Conservation (phyloP, 345 rosid genomes). For the Acer yangbiense region DNA sequence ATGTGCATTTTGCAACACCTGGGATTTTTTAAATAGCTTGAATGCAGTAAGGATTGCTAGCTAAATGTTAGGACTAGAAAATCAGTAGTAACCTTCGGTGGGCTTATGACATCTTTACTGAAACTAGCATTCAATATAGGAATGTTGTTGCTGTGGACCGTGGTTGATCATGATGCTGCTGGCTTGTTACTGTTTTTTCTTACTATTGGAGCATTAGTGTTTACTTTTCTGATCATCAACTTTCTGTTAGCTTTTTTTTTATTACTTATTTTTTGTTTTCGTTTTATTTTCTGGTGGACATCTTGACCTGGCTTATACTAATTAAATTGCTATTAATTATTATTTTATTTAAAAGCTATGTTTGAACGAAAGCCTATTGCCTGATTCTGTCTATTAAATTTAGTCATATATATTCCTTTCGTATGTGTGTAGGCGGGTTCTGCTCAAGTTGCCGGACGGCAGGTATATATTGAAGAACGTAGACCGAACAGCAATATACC, state of each 20-base stretch:
- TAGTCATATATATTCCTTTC: neutral
- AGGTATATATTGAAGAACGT: constrained; percentile 68
- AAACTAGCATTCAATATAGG: neutral
- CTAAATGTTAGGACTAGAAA: neutral
- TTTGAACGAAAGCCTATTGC: neutral
- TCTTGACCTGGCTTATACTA: neutral
- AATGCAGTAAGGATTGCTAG: neutral
- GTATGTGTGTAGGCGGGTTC: constrained; percentile 45
- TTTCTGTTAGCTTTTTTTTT: neutral
- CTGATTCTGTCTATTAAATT: constrained; percentile 1
- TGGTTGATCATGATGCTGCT: neutral
- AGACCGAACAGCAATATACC: constrained; percentile 66
- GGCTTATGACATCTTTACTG: neutral
- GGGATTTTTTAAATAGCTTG: neutral
- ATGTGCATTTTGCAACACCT: neutral
- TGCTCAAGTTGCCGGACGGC: constrained; percentile 58
- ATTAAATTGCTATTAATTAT: neutral
- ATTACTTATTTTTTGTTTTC: neutral
- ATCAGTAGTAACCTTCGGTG: neutral
- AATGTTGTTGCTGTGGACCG: neutral
- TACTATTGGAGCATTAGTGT: neutral
- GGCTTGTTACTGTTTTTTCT: neutral
- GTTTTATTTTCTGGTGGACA: neutral
- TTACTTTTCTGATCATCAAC: neutral
- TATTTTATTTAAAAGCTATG: neutral